Evolutionary conservation across 2,329 filamentous ascomycete species (phyloP).

Genomic region (Pseudogymnoascus sp.): DNA sequence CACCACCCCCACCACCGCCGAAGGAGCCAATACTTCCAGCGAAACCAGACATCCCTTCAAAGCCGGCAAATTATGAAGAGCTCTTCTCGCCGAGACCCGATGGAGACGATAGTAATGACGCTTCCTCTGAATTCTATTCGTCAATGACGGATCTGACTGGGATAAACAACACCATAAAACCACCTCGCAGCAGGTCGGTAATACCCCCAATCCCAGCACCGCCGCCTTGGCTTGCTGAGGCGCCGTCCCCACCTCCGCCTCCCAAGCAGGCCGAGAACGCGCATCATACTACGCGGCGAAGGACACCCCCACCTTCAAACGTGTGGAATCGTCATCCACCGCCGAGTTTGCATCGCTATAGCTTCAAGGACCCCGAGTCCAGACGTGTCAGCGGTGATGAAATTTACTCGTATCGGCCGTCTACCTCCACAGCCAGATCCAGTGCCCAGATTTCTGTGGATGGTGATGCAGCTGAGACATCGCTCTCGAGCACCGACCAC

Average conservation of each 20-base stretch:
- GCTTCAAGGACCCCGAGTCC: constrained; percentile 22
- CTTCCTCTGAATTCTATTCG: background rate
- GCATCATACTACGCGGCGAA: background rate
- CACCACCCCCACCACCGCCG: background rate
- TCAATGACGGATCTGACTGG: background rate
- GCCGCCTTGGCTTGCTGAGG: background rate
- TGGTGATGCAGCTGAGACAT: constrained; percentile 9
- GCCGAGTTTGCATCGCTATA: constrained; percentile 24
- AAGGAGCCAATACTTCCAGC: background rate
- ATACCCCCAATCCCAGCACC: background rate
- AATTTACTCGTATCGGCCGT: constrained; percentile 23
- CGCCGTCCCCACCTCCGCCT: background rate
- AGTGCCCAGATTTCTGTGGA: constrained; percentile 23
- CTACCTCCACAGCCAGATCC: constrained; percentile 26
- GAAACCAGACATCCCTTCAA: background rate
- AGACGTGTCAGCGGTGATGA: constrained; percentile 24
- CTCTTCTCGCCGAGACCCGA: background rate
- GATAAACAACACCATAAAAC: background rate
- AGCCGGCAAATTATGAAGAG: background rate
- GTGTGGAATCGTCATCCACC: constrained; percentile 18
- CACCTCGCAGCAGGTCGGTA: background rate
- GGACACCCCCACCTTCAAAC: constrained; percentile 15
- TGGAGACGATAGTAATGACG: background rate
- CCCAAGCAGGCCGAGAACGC: background rate
- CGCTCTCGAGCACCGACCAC: constrained; percentile 9